phyloP scores from a whole-genome alignment of 257 asterid genomes.

The Gardenia jasminoides region DNA sequence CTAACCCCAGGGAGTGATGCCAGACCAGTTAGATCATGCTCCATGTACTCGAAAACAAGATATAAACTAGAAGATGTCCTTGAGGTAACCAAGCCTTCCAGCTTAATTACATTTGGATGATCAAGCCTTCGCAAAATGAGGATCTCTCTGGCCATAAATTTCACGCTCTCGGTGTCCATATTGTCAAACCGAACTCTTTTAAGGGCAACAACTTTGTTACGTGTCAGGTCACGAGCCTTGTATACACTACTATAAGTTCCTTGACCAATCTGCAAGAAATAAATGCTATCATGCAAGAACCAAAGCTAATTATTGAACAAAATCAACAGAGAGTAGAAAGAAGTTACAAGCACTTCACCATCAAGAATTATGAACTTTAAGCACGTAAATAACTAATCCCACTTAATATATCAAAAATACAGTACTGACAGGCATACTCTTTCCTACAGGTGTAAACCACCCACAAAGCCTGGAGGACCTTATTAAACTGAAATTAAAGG shows the following conservation, averaged over 20 bases:
- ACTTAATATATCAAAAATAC: neutral
- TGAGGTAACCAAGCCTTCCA: constrained; percentile 83
- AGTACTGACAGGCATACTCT: neutral
- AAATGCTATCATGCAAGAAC: constrained; percentile 44
- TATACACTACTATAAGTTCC: constrained; percentile 93
- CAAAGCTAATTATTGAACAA: constrained; percentile 27
- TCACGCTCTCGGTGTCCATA: constrained; percentile 87
- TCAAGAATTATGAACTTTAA: constrained; percentile 8
- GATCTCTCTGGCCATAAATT: constrained; percentile 97
- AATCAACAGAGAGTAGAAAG: neutral
- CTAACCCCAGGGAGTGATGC: constrained; percentile 74
- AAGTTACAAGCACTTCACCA: neutral
- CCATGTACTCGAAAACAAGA: constrained; percentile 93
- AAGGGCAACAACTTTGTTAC: constrained; percentile 65
- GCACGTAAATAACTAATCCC: neutral
- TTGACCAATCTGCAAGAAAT: constrained; percentile 85
- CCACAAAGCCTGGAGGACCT: neutral
- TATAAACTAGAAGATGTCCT: constrained; percentile 66
- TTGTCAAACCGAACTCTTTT: constrained; percentile 87
- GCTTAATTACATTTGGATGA: constrained; percentile 83
- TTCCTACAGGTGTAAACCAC: neutral
- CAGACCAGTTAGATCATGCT: constrained; percentile 89
- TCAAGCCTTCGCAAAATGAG: constrained; percentile 74
- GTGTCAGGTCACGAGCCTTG: constrained; percentile 71
- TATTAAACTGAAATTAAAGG: neutral